Conservation (phyloP, 2,329 filamentous ascomycete species). For the Cladophialophora yegresii region DNA sequence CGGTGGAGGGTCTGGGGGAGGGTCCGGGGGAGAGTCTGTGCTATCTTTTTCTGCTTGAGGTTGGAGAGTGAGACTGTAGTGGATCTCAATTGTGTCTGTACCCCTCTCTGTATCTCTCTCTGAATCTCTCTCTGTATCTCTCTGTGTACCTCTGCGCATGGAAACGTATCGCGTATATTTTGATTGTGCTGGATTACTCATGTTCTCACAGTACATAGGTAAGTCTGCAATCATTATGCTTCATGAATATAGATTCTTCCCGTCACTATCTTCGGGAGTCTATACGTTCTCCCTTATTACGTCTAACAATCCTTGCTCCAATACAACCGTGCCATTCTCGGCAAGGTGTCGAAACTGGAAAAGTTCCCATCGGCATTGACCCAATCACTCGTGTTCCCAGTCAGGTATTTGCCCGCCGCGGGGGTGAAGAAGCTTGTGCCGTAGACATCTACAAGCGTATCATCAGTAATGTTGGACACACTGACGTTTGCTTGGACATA, state of each 20-base stretch:
- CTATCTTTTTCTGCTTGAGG: too few relatives aligned
- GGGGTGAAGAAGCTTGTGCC: conserved; percentile 32
- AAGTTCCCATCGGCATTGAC: conserved; percentile 28
- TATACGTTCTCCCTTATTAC: not conserved
- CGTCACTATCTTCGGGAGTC: not conserved
- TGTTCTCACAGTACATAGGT: not conserved
- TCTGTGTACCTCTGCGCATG: not conserved
- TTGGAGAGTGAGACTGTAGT: not conserved
- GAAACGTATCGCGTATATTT: not conserved
- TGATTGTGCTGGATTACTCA: not conserved
- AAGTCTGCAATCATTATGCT: not conserved
- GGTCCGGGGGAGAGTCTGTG: too few relatives aligned
- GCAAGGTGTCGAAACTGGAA: conserved; percentile 33
- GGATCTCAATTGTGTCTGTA: too few relatives aligned
- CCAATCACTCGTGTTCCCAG: conserved; percentile 33
- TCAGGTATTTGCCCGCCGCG: conserved; percentile 29
- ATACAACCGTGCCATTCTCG: conserved; percentile 24
- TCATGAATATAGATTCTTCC: not conserved
- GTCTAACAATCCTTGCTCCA: conserved; percentile 32
- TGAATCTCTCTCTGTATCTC: too few relatives aligned
- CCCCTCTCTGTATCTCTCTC: too few relatives aligned
- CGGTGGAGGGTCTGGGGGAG: too few relatives aligned
- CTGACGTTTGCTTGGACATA: conserved; percentile 41
- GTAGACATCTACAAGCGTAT: conserved; percentile 33
- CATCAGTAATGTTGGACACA: conserved; percentile 22